phyloP scores from a whole-genome alignment of 208 protist genomes.

The Herpetomonas tarakana region DNA sequence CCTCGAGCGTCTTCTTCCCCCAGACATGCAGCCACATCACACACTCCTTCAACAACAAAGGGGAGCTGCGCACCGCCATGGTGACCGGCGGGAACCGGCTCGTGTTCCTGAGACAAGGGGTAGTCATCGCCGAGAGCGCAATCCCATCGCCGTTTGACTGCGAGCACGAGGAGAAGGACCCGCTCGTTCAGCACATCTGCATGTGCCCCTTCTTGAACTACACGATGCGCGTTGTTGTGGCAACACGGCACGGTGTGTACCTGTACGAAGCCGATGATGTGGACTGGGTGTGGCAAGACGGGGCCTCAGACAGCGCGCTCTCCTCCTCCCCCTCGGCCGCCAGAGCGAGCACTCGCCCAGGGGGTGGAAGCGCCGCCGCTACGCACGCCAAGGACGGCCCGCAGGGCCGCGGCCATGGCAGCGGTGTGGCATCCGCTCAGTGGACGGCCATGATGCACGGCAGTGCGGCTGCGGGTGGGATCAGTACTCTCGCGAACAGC shows the following conservation, averaged over 20 bases:
- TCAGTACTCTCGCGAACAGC: too few relatives aligned
- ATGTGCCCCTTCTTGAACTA: slow-evolving; percentile 43
- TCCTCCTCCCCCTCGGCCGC: slow-evolving; percentile 14
- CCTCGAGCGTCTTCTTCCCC: slow-evolving; percentile 49
- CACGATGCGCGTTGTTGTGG: slow-evolving; percentile 42
- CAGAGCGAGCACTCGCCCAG: too few relatives aligned
- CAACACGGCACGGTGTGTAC: slow-evolving; percentile 31
- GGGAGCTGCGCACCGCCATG: slow-evolving; percentile 60
- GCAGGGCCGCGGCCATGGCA: too few relatives aligned
- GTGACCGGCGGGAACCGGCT: slow-evolving; percentile 53
- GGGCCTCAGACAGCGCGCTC: slow-evolving; percentile 1
- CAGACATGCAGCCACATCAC: slow-evolving; percentile 57
- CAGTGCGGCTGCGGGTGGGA: not conserved
- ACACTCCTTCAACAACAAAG: slow-evolving; percentile 41
- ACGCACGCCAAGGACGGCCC: too few relatives aligned
- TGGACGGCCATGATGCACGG: not conserved
- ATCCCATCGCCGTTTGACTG: slow-evolving; percentile 16
- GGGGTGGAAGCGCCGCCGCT: too few relatives aligned
- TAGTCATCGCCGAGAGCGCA: slow-evolving; percentile 34
- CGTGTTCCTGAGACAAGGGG: slow-evolving; percentile 55
- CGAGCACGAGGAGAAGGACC: not conserved
- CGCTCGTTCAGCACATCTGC: slow-evolving; percentile 26
- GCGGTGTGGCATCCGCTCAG: not conserved
- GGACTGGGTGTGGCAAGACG: slow-evolving; percentile 31
- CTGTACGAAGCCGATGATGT: slow-evolving; percentile 48